Evolutionary conservation across 73 alveolate species (phyloP).

Genomic region (Paramecium caudatum): DNA sequence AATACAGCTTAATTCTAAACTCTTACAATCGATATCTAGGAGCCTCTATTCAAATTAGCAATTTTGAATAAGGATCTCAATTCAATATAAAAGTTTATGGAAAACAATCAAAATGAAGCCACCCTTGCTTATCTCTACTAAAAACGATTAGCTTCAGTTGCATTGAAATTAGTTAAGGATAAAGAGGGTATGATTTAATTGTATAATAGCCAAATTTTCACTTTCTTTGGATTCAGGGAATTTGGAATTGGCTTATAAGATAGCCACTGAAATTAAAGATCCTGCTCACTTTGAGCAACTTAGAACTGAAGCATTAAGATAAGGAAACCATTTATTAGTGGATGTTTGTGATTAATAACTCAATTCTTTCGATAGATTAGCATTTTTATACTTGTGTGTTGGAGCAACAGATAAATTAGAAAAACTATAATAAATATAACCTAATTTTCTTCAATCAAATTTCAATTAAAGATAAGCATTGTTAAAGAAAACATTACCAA

Average conservation of each 20-base stretch:
- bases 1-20: conserved; percentile 21
- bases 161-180: conserved; percentile 70
- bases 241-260: conserved; percentile 41
- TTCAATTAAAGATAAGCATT: conserved; percentile 17
- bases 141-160: conserved; percentile 79
- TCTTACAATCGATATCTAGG: conserved; percentile 73
- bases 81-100: conserved; percentile 74
- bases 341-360: conserved; percentile 71
- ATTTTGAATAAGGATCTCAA: conserved; percentile 77
- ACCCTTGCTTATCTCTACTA: conserved; percentile 78
- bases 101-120: conserved; percentile 77
- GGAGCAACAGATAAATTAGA: conserved; percentile 63
- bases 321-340: conserved; percentile 59
- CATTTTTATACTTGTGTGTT: conserved; percentile 52
- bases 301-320: conserved; percentile 69
- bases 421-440: conserved; percentile 51
- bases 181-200: not conserved
- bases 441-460: conserved; percentile 23
- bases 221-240: conserved; percentile 15
- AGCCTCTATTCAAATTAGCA: conserved; percentile 79
- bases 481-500: conserved; percentile 1
- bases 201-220: conserved; percentile 41
- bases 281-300: conserved; percentile 33
- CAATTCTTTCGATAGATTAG: conserved; percentile 65
- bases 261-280: conserved; percentile 33